Percentiles rank a stretch among this genome's conserved stretches.
These are phyloP conservation scores for Rhizoclosmatium globosum DNA, from an alignment of 192 early-diverging fungal genomes.

Conservation along the genomic window DNA sequence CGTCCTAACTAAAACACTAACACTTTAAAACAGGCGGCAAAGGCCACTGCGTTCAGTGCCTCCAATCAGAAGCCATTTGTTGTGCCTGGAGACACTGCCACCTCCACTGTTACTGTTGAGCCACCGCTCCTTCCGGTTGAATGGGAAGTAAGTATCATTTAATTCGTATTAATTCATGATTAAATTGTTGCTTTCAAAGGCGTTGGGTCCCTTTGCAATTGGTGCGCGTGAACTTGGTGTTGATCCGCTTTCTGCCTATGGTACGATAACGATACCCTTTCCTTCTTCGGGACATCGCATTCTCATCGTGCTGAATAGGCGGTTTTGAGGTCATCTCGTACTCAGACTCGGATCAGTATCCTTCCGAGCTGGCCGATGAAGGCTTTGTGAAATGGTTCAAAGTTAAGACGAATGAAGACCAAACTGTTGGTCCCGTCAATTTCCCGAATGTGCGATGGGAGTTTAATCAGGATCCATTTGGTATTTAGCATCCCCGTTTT, in stretches of 20 bases:
- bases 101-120: not conserved
- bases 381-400: constrained; percentile 68
- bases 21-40: no score
- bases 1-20: no score
- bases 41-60: no score
- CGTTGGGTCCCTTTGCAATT: constrained; percentile 75
- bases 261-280: constrained; percentile 42
- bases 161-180: not conserved
- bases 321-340: constrained; percentile 69
- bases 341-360: constrained; percentile 55
- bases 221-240: constrained; percentile 67
- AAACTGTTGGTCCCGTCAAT: constrained; percentile 59
- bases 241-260: constrained; percentile 77
- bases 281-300: not conserved
- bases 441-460: constrained; percentile 63
- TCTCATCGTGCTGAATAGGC: constrained; percentile 47
- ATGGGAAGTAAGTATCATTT: constrained; percentile 14
- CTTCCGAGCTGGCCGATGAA: constrained; percentile 71
- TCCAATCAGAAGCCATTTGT: no score
- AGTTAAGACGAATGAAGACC: constrained; percentile 55
- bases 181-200: constrained; percentile 32
- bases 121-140: constrained; percentile 7
- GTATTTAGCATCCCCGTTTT: constrained; percentile 33
- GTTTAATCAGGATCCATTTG: constrained; percentile 64
- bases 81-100: not conserved